These are phyloP conservation scores for Solanum bulbocastanum DNA, from an alignment of 257 asterid genomes.

Conservation along the genomic window DNA sequence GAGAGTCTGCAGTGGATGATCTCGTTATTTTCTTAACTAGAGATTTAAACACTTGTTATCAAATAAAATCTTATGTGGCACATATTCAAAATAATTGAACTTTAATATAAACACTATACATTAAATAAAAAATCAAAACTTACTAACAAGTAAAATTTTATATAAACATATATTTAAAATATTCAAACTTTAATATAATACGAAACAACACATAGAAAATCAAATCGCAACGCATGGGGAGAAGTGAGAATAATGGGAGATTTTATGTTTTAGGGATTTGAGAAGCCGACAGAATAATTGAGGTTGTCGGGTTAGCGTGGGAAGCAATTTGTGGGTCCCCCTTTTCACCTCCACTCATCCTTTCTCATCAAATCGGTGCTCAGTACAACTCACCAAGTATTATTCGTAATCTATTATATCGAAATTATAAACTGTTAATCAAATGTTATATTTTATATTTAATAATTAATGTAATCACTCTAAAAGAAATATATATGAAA, in stretches of 20 bases:
- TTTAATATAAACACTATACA: too few relatives aligned
- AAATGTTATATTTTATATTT: too few relatives aligned
- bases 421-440: background rate
- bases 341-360: background rate
- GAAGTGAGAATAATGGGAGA: background rate
- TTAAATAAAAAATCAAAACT: too few relatives aligned
- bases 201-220: too few relatives aligned
- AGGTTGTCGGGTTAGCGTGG: slow-evolving; percentile 34
- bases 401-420: background rate
- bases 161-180: too few relatives aligned
- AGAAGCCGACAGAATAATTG: slow-evolving; percentile 22
- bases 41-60: too few relatives aligned
- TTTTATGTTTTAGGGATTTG: slow-evolving; percentile 12
- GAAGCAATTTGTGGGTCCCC: slow-evolving; percentile 17
- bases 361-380: background rate
- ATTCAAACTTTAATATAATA: too few relatives aligned
- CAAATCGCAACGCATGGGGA: background rate
- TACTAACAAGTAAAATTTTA: too few relatives aligned
- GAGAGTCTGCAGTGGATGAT: background rate
- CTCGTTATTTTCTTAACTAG: too few relatives aligned
- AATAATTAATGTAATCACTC: too few relatives aligned
- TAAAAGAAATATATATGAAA: too few relatives aligned
- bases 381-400: background rate
- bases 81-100: too few relatives aligned
- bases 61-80: fast-evolving